Conservation (phyloP, 2,329 filamentous ascomycete genomes). For the Phyllosticta paracitricarpa region DNA sequence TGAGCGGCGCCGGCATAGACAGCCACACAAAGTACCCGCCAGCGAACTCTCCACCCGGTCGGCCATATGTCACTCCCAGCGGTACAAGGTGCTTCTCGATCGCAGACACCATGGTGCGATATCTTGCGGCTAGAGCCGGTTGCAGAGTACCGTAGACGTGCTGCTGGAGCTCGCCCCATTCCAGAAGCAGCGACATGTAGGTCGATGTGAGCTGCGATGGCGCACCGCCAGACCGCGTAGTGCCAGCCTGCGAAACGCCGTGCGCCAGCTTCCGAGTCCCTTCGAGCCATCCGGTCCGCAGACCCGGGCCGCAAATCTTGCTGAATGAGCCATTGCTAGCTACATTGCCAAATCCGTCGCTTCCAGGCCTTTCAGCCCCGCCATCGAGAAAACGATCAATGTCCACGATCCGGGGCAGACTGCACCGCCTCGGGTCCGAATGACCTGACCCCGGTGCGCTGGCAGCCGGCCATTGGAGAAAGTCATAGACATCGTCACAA, state of each 20-base stretch:
- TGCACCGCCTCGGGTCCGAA: background rate
- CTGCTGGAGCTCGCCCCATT: slow-evolving; percentile 40
- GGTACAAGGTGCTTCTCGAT: slow-evolving; percentile 52
- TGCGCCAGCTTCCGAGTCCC: slow-evolving; percentile 52
- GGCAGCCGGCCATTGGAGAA: slow-evolving; percentile 63
- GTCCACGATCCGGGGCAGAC: slow-evolving; percentile 64
- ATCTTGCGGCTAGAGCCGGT: slow-evolving; percentile 46
- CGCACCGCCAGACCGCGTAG: slow-evolving; percentile 48
- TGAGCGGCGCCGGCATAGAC: slow-evolving; percentile 45
- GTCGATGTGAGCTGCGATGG: slow-evolving; percentile 51
- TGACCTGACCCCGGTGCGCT: slow-evolving; percentile 22
- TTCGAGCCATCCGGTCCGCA: slow-evolving; percentile 83
- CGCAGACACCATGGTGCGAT: slow-evolving; percentile 46
- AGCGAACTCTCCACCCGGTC: slow-evolving; percentile 41
- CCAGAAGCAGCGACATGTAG: slow-evolving; percentile 45
- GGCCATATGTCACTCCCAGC: slow-evolving; percentile 46
- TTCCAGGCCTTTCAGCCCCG: slow-evolving; percentile 34
- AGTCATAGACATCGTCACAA: slow-evolving; percentile 89
- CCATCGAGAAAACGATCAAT: slow-evolving; percentile 61
- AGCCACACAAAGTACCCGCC: slow-evolving; percentile 88
- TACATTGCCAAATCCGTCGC: slow-evolving; percentile 64
- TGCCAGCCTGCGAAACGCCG: slow-evolving; percentile 51
- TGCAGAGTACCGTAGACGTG: slow-evolving; percentile 45
- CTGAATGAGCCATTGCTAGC: slow-evolving; percentile 84
- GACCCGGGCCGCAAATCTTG: slow-evolving; percentile 74